These are phyloP conservation scores for Heliosperma pusillum DNA, from an alignment of 148 eudicot genomes.

Conservation along the genomic window DNA sequence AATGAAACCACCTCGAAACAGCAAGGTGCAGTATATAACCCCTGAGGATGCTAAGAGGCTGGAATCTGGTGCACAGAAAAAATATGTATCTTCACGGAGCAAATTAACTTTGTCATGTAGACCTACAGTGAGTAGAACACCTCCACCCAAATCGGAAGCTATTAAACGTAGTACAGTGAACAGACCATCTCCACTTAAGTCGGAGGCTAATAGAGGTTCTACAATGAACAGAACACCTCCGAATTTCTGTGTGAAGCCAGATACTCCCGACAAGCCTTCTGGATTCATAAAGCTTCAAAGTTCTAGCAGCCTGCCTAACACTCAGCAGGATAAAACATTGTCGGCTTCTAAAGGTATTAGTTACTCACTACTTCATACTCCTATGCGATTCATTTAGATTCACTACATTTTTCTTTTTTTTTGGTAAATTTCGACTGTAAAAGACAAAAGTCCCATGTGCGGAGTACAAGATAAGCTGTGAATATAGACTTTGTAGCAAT, in stretches of 20 bases:
- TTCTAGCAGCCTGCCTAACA: conserved; percentile 1
- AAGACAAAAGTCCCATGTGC: too few relatives aligned
- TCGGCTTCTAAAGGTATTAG: conserved; percentile 18
- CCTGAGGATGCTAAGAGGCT: conserved; percentile 18
- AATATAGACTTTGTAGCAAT: not conserved
- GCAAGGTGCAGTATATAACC: conserved; percentile 21
- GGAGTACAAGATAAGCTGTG: not conserved
- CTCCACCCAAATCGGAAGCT: conserved; percentile 9
- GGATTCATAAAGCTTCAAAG: conserved; percentile 10
- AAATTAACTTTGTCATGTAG: not conserved
- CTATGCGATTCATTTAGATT: not conserved
- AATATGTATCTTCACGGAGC: not conserved
- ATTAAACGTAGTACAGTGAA: not conserved
- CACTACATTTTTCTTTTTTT: too few relatives aligned
- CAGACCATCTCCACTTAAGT: not conserved
- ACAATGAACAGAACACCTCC: not conserved
- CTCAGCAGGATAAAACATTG: not conserved
- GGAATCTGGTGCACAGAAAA: conserved; percentile 20
- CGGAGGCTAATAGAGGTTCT: conserved; percentile 3
- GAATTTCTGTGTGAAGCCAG: not conserved
- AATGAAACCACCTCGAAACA: conserved; percentile 21
- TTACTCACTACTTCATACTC: not conserved
- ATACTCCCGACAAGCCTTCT: conserved; percentile 9
- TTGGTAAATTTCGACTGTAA: not conserved
- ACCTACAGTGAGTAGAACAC: conserved; percentile 1